A percentile compares a stretch with the other conserved stretches of the same genome.
Conservation (phyloP, 2,329 filamentous ascomycete genomes). For the Penicillium sp. region DNA sequence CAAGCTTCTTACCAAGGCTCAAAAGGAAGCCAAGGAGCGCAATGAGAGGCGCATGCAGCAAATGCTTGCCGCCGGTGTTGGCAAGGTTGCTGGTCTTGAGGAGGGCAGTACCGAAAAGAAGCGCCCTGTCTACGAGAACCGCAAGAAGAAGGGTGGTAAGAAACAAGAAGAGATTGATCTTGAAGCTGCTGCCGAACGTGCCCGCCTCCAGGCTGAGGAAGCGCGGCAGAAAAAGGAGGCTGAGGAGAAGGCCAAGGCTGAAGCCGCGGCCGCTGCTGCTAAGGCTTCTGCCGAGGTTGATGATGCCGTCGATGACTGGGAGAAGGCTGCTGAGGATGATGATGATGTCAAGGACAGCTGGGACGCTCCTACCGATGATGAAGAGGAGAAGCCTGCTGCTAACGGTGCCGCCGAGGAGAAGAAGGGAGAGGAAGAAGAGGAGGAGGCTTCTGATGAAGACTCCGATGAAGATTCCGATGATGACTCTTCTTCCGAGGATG, state of each 20-base stretch:
- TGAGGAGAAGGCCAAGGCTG: constrained; percentile 73
- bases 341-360: constrained; percentile 89
- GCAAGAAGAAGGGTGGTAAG: constrained; percentile 72
- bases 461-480: constrained; percentile 34
- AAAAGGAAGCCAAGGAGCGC: constrained; percentile 48
- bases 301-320: constrained; percentile 73
- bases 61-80: constrained; percentile 48
- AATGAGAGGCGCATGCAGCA: constrained; percentile 52
- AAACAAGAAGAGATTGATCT: constrained; percentile 57
- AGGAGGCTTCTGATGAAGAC: constrained; percentile 23
- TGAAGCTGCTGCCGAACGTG: constrained; percentile 49
- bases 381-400: constrained; percentile 60
- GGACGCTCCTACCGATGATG: constrained; percentile 66
- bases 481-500: constrained; percentile 59
- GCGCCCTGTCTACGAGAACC: constrained; percentile 71
- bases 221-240: constrained; percentile 67
- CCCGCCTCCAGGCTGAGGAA: constrained; percentile 51
- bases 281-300: constrained; percentile 47
- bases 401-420: constrained; percentile 5
- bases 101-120: constrained; percentile 65
- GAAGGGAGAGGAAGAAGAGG: constrained; percentile 32
- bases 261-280: constrained; percentile 62
- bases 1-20: constrained; percentile 51
- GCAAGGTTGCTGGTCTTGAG: constrained; percentile 46
- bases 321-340: constrained; percentile 72